Base-by-base conservation (phyloP, 2,329 filamentous ascomycete genomes). In the Penicillium sp. region DNA sequence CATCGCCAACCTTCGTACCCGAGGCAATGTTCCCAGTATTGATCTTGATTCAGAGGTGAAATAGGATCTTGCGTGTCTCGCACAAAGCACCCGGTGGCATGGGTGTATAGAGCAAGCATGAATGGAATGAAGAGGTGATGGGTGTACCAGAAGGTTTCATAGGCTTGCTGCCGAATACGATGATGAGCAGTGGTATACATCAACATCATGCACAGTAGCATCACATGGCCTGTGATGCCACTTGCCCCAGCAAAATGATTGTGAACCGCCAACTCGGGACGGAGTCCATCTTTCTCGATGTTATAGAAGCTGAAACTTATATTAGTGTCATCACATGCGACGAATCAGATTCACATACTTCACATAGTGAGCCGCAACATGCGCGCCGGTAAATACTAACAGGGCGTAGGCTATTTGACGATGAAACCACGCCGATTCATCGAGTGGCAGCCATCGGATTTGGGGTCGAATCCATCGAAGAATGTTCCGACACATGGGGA, bases 101-200 rank as follows among this genome's bases (percentile, higher is more conserved):
- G 92, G 9, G 90, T 96, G 67, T 96, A 98, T 52, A 98, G 80
- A 30, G 79, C 90, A 30, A 98, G 74, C 57, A 96, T 69, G 66
- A 98, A 98, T 1, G 92, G 90, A 44, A 98, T 84, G 58, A 96
- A 96, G n/a, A 98, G 77, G 57, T 98, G 92, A 66, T 98, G 92
- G 0, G 88, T 95, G 68, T 98, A 98, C 92, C 92, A 98, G 64
- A 98, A 98, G 0, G 90, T 93, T 69, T 98, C 92, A 60, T 89
- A 98, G 0, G 87, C 94, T 62, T 98, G 92, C 62, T 96, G 90
- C 37, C 92, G 84, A 50, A 98, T 96, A 51, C 86, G 84, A 55
- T 84, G 77, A 60, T 98, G 92, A 2, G 92, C 84, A 0, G 89
- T 95, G 1, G 92, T 98, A 69, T 94, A 98, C 75, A 98, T 98